Evolutionary conservation across 192 early-diverging fungal genomes (phyloP).

Genomic region (Coemansia furcata): DNA sequence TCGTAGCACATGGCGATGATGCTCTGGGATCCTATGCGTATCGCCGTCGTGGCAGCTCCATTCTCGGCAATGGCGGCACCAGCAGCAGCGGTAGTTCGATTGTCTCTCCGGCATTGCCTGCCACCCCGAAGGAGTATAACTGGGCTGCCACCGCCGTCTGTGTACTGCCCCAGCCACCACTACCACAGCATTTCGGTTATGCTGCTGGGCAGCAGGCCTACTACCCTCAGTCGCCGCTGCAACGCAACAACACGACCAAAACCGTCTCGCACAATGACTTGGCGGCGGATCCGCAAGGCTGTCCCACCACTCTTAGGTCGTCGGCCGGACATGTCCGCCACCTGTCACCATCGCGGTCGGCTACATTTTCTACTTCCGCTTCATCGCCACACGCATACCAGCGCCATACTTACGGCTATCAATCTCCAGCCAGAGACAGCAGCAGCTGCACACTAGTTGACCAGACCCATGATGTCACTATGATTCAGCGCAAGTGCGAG

Average conservation of each 20-base stretch:
- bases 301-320: background rate
- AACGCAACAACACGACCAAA: slow-evolving; percentile 34
- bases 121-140: background rate
- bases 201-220: background rate
- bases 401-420: background rate
- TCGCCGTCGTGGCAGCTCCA: slow-evolving; percentile 16
- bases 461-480: background rate
- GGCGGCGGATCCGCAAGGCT: slow-evolving; percentile 1
- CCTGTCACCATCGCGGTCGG: slow-evolving; percentile 17
- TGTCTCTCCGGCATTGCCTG: slow-evolving; percentile 14
- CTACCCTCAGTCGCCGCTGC: slow-evolving; percentile 5
- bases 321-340: slow-evolving; percentile 7
- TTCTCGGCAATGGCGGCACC: slow-evolving; percentile 11
- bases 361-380: slow-evolving; percentile 6
- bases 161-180: background rate
- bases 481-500: background rate
- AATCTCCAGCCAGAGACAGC: slow-evolving; percentile 1
- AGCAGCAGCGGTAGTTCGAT: slow-evolving; percentile 32
- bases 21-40: slow-evolving; percentile 14
- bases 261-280: slow-evolving; percentile 44
- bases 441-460: slow-evolving; percentile 6
- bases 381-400: background rate
- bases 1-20: background rate
- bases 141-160: background rate
- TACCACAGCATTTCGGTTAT: background rate